Evolutionary conservation across 2,329 filamentous ascomycete species (phyloP), one percentile per base, ranked within the genome.

Genomic region (Lasiodiplodia sp.): DNA sequence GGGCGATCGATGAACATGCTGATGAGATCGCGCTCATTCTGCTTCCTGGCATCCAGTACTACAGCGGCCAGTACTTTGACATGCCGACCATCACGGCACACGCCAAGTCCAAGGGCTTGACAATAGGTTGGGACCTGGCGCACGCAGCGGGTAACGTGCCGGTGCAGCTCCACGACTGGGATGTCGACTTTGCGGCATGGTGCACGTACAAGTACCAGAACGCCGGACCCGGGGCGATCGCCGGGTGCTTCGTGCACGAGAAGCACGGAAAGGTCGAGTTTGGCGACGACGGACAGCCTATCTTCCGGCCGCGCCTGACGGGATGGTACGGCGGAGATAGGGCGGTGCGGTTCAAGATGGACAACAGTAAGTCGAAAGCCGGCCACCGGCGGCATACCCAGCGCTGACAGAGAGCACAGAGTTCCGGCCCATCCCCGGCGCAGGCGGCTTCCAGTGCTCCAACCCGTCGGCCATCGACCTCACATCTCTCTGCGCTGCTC

Each of bases 291-390:
- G 77, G 78, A 31, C 75, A 77, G 11, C 74, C 77, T 1, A 40
- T 57, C 2, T 92, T 86, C 73, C 83, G 83, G 34, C 87, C 85
- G 12, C 85, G 91, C 3, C 81, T 93, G 8, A 82, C 86, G 21
- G 91, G 91, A 18, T 94, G 91, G 91, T 94, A 92, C 83, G 91
- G 91, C 63, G 88, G 87, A 64, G 89, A 92, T 79, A 89, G 89
- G 80, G 78, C 82, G 31, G 87, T 87, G n/a, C 84, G 91, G 28
- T 93, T 93, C 80, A 83, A 88, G 73, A 94, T 94, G 91, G 87
- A 89, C 70, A 92, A 91, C 78, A 83, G 63, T 66, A 28, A 66
- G 63, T 44, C 11, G 11, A 12, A 6, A 2, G 2, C 14, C 12
- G 21, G 21, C 16, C 18, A n/a, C 2, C 7, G 1, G 47, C n/a